Base-by-base conservation (phyloP, 2,329 filamentous ascomycete species). In the Neocucurbitaria cava region DNA sequence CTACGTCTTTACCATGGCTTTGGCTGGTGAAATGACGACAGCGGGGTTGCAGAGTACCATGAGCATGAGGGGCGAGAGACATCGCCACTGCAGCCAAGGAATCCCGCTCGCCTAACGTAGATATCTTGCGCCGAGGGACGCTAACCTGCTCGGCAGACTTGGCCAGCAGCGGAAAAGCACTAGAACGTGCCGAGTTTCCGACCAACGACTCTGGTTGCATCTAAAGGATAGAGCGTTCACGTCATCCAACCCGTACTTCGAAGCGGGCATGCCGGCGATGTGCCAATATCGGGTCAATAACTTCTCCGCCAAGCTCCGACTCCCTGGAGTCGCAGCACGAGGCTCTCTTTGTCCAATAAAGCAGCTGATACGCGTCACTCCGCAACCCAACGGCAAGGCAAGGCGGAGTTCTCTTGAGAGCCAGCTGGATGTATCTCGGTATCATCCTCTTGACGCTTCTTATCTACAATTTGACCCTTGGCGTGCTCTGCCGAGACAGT, bases 21-120 rank as follows among this genome's bases (percentile, higher is more conserved):
- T 9, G 10, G 24, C 21, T n/a, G n/a, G 31, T 13, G n/a, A n/a
- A 9, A 44, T 54, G 49, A 59, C 55, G 59, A 62, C 49, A 54
- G 62, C 52, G 61, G 63, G 54, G 57, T 50, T 42, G 30, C 23
- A 24, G 43, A 40, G 33, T 20, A 49, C 39, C 33, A 46, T 41
- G 53, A 63, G 52, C 49, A 52, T 53, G 59, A 58, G 51, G 59
- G 57, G 58, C 52, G 52, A 36, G 46, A 38, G 52, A 49, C 42
- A 38, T 59, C 58, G 53, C 49, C 55, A 55, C 49, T 33, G 42
- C 44, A 52, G 57, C 57, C 54, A 56, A 56, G 36, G 40, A 45
- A 39, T 66, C 64, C 65, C 68, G 65, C 68, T 61, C 53, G 59
- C 57, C 53, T 61, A n/a, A n/a, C n/a, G n/a, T n/a, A n/a, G n/a